phyloP scores from a whole-genome alignment of 345 rosid species.

The Eucalyptus camaldulensis region DNA sequence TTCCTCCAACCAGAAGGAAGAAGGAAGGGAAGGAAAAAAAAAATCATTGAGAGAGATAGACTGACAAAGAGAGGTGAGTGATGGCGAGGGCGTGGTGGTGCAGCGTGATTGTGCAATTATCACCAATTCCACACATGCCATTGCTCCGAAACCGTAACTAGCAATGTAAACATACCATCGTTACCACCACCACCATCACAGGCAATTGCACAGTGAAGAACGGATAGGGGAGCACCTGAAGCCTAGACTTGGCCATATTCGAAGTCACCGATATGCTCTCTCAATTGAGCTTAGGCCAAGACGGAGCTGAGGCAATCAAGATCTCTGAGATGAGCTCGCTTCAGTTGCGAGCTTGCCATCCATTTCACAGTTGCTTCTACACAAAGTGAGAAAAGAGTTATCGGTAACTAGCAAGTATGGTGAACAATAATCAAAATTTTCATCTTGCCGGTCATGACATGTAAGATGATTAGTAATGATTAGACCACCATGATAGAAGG shows the following conservation, averaged over 20 bases:
- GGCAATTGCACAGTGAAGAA: background rate
- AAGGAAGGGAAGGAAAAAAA: no score
- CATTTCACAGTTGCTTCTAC: background rate
- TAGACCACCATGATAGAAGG: background rate
- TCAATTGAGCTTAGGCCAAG: background rate
- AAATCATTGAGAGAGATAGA: background rate
- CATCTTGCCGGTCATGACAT: background rate
- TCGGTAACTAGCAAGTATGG: background rate
- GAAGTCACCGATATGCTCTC: background rate
- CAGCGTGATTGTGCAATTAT: background rate
- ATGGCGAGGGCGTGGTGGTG: background rate
- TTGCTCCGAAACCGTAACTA: background rate
- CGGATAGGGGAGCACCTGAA: background rate
- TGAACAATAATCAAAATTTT: no score
- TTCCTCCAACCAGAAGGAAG: no score
- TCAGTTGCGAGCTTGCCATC: background rate
- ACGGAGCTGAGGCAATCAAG: background rate
- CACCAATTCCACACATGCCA: background rate
- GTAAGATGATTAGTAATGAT: background rate
- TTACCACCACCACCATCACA: background rate
- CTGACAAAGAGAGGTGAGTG: background rate
- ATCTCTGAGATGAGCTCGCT: background rate
- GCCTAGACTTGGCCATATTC: background rate
- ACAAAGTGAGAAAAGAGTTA: background rate
- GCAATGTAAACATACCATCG: background rate